These are phyloP conservation scores for Botrytis porri DNA, from an alignment of 2,329 filamentous ascomycete species.

Conservation along the genomic window DNA sequence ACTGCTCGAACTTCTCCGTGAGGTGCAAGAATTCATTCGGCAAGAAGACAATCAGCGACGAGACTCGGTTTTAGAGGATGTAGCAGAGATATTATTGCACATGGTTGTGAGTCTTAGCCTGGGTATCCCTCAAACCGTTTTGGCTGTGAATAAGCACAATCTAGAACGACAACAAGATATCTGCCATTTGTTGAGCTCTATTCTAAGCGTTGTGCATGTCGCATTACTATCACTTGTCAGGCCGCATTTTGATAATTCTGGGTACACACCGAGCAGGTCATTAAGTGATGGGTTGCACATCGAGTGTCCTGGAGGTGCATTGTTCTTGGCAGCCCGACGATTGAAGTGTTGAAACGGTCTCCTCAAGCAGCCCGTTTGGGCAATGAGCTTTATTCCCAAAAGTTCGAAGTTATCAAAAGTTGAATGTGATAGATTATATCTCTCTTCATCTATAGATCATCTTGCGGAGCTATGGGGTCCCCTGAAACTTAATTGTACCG, in stretches of 20 bases:
- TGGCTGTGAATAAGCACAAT: neutral
- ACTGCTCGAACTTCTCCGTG: neutral
- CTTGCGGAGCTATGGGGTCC: conserved; percentile 4
- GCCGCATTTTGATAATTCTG: neutral
- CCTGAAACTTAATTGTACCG: neutral
- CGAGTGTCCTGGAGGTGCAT: neutral
- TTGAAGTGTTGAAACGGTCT: neutral
- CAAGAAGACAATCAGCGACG: neutral
- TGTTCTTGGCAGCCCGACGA: neutral
- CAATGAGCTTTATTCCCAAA: neutral
- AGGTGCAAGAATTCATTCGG: neutral
- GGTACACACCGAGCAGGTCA: neutral
- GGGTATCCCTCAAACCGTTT: accelerated
- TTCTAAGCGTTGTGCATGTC: neutral
- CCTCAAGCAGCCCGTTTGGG: neutral
- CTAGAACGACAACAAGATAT: neutral
- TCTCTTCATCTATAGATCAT: neutral
- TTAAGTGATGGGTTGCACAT: neutral
- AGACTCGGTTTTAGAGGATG: neutral
- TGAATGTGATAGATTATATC: neutral
- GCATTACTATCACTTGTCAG: neutral
- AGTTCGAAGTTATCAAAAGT: neutral
- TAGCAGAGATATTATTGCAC: neutral
- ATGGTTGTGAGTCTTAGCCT: neutral
- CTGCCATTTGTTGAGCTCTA: neutral